Base-by-base conservation (phyloP, 2,329 filamentous ascomycete species). In the Diplocarpon mali region DNA sequence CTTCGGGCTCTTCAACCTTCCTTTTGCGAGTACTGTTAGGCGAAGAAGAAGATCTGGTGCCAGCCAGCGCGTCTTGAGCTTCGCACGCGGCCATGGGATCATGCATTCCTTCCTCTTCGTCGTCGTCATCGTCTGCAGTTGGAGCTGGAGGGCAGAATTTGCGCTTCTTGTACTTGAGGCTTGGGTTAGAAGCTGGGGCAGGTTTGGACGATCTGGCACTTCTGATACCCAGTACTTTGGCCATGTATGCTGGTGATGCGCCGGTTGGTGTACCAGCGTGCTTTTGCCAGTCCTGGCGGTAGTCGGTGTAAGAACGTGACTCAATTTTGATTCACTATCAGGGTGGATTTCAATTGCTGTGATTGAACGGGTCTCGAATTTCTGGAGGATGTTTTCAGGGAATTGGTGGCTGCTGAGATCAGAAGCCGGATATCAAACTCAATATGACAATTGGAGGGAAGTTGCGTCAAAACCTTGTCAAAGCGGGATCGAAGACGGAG, bases 1-100 rank as follows among this genome's bases (percentile, higher is more conserved):
- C 69, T 27, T 60, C 58, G 27, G 35, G 32, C 14, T 45, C 36
- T 35, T 47, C 28, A 2, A 27, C 38, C 24, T 53, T 53, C 40
- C 52, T 52, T 15, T 47, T 48, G 4, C 44, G 45, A 13, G 46
- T 14, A 28, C 37, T 40, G 45, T 56, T 55, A 10, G 52, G 42
- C 24, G 48, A 53, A 5, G 38, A 53, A 5, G 38, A 16, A n/a
- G 17, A 17, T 12, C 35, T 36, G 12, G 47, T 37, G 14, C 47
- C 48, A 16, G 49, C 30, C 11, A 12, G 30, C n/a, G 9, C 30
- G 11, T 32, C 46, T 31, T 48, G 36, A 9, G 43, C 40, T 31
- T 47, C 45, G 14, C 31, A 14, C 2, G 27, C 48, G 2, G 34
- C 38, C 10, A 29, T 24, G 27, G 38, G 29, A 15, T 40, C 36